Evolutionary conservation across 352 stramenopile species (phyloP).

Genomic region (Halophytophthora batemanensis): DNA sequence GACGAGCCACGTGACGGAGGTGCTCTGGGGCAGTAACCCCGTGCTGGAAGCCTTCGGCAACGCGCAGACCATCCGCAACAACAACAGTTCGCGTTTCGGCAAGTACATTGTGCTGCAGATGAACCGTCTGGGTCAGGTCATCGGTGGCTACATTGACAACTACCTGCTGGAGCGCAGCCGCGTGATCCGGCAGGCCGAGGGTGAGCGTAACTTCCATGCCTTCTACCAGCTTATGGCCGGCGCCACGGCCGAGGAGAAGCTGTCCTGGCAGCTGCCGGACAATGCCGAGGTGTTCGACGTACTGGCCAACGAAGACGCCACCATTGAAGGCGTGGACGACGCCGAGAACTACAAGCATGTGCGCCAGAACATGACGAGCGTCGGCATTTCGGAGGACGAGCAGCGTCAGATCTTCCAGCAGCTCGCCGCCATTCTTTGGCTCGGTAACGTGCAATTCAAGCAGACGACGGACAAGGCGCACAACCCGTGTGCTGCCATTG

Average conservation of each 20-base stretch:
- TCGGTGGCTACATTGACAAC: conserved; percentile 83
- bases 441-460: conserved; percentile 82
- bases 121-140: conserved; percentile 76
- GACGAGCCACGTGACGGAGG: conserved; percentile 67
- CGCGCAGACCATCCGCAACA: conserved; percentile 85
- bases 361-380: conserved; percentile 57
- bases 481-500: conserved; percentile 70
- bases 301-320: conserved; percentile 58
- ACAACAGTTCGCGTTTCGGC: conserved; percentile 84
- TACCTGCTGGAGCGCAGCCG: conserved; percentile 93
- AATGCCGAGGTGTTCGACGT: conserved; percentile 60
- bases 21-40: conserved; percentile 77
- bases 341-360: conserved; percentile 58
- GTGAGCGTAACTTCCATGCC: conserved; percentile 92
- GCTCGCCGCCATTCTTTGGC: conserved; percentile 78
- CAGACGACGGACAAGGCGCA: conserved; percentile 69
- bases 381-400: conserved; percentile 73
- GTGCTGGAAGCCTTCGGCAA: conserved; percentile 86
- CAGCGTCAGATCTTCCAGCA: conserved; percentile 75
- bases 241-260: conserved; percentile 44
- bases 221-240: conserved; percentile 92
- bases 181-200: conserved; percentile 81
- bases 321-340: conserved; percentile 79
- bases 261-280: conserved; percentile 52
- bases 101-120: conserved; percentile 89